Base-by-base conservation (phyloP, 768 basidiomycete genomes). In the Suillus clintonianus region DNA sequence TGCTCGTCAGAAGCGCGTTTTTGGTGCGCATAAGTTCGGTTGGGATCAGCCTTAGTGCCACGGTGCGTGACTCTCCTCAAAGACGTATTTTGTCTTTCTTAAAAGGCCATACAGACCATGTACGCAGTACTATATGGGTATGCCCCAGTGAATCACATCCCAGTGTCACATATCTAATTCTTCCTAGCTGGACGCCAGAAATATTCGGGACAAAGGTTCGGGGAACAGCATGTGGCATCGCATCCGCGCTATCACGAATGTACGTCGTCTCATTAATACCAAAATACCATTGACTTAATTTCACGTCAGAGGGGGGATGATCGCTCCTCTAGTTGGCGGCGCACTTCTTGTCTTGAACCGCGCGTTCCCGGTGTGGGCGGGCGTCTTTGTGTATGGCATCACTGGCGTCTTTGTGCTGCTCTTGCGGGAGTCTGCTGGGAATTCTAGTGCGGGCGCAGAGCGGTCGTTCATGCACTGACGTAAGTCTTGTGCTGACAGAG, bases 181-280 rank as follows among this genome's bases (percentile, higher is more conserved):
- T n/a, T 47, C 68, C 41, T 61, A 81, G 82, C 4, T 92, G 92
- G 89, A 94, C 94, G 0, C 94, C 94, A 4, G 91, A 93, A 75
- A 89, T 94, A 15, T 95, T 96, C 70, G 87, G 85, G 0, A 93
- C 92, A 0, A 87, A 87, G 79, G 90, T 95, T 3, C 86, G 94
- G 55, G 94, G 95, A 32, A 94, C 94, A 0, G 95, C 94, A 0
- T 90, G 91, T 70, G 94, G 94, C 1, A 89, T 92, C 59, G 94
- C 94, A 0, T 93, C 92, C 4, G 94, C 93, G 11, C 75, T 96
- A 1, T 94, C 91, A 2, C 82, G 95, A 74, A 87, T 95, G 89
- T 94, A 24, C 30, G 59, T 27, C 42, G 4, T 13, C 47, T 47
- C 50, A 30, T 59, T 50, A 11, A 24, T 34, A 10, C 42, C 24